Conservation (phyloP, 108 stramenopile species). For the Cyclotella sp. region DNA sequence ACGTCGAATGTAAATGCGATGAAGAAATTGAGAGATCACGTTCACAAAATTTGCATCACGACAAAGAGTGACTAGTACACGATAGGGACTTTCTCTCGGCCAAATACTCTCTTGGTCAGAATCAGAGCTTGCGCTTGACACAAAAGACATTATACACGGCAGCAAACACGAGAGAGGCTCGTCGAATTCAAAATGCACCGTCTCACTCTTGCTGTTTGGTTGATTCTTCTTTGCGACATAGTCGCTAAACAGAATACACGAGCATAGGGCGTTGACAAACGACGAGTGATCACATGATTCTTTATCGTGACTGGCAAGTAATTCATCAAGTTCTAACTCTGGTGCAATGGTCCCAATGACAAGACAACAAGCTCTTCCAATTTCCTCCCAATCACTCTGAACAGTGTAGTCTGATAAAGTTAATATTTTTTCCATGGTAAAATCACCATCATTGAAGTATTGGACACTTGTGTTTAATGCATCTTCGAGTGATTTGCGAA, state of each 20-base stretch:
- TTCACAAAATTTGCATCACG: constrained; percentile 18
- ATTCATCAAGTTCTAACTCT: constrained; percentile 44
- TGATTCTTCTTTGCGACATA: constrained; percentile 14
- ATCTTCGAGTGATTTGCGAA: constrained; percentile 48
- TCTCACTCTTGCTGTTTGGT: background rate
- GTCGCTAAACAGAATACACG: constrained; percentile 24
- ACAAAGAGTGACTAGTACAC: background rate
- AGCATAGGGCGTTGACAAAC: constrained; percentile 28
- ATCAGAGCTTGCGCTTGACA: constrained; percentile 8
- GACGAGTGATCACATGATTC: constrained; percentile 13
- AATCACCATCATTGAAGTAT: constrained; percentile 29
- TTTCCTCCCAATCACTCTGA: constrained; percentile 14
- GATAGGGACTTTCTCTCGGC: background rate
- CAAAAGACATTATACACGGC: constrained; percentile 34
- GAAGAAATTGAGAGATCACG: constrained; percentile 23
- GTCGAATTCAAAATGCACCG: constrained; percentile 9
- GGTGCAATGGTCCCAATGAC: constrained; percentile 43
- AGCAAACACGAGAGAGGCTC: constrained; percentile 40
- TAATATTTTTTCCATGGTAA: background rate
- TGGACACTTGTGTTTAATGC: constrained; percentile 48
- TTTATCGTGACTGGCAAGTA: constrained; percentile 9
- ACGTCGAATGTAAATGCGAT: constrained; percentile 10
- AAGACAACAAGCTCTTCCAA: constrained; percentile 35
- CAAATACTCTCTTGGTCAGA: constrained; percentile 2
- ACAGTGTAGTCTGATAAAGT: background rate